These are phyloP conservation scores for Tulasnella sp. DNA, from an alignment of 768 basidiomycete genomes.

Conservation along the genomic window DNA sequence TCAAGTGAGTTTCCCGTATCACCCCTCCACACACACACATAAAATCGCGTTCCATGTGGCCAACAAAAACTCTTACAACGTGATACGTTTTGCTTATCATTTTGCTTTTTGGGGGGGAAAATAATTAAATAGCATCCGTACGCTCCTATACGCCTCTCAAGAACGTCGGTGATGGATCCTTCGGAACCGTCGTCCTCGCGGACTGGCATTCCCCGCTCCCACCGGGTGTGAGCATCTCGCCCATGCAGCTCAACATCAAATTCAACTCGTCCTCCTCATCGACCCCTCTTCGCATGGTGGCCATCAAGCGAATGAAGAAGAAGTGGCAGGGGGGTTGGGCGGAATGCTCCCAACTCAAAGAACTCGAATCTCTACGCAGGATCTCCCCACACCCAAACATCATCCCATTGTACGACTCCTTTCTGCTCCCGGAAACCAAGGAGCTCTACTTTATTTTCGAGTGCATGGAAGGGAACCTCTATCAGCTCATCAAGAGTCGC, in stretches of 20 bases:
- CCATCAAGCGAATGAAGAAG: slow-evolving; percentile 97
- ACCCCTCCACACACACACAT: not conserved
- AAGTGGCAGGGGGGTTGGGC: slow-evolving; percentile 98
- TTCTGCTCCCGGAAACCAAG: slow-evolving; percentile 89
- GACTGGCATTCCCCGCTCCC: slow-evolving; percentile 98
- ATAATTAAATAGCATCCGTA: slow-evolving; percentile 52
- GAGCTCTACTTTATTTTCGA: slow-evolving; percentile 99
- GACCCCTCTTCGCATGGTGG: slow-evolving; percentile 80
- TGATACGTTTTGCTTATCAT: slow-evolving; percentile 19
- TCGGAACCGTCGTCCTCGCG: slow-evolving; percentile 96
- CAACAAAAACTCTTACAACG: too few species aligned
- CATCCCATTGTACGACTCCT: slow-evolving; percentile 98
- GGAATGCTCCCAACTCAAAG: slow-evolving; percentile 90
- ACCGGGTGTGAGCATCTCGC: slow-evolving; percentile 80
- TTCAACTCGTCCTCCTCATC: not conserved
- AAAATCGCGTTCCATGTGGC: slow-evolving; percentile 22
- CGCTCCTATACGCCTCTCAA: slow-evolving; percentile 93
- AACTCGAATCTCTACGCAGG: slow-evolving; percentile 91
- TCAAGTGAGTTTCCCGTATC: slow-evolving; percentile 46
- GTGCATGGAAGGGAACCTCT: slow-evolving; percentile 99
- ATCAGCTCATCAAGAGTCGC: slow-evolving; percentile 96
- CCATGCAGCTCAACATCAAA: slow-evolving; percentile 68
- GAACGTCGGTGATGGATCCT: slow-evolving; percentile 94
- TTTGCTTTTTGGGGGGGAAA: slow-evolving; percentile 15
- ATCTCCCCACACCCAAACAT: slow-evolving; percentile 95